Percentiles rank a stretch among this genome's conserved stretches.
These are phyloP conservation scores for Hyphopichia fennica DNA, from an alignment of 1,139 yeast genomes.

Conservation along the genomic window DNA sequence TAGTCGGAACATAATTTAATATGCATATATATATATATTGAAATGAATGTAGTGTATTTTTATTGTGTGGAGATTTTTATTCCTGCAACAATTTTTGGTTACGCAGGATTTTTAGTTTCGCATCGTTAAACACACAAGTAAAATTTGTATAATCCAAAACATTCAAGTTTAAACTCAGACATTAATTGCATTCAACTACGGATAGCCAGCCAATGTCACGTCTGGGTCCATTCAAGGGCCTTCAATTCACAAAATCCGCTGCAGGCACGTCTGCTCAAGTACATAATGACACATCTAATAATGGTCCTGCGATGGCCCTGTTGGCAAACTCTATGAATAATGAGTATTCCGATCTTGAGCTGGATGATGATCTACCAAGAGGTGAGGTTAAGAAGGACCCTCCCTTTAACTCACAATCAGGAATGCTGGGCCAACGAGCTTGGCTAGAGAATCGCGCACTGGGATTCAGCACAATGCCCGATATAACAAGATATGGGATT, in stretches of 20 bases:
- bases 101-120: too few relatives aligned
- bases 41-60: too few relatives aligned
- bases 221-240: neutral
- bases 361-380: conserved; percentile 13
- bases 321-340: conserved; percentile 14
- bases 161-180: too few relatives aligned
- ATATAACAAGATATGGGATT: conserved; percentile 58
- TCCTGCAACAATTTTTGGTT: neutral
- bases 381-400: neutral
- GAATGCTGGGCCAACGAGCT: neutral
- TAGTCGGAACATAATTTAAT: too few relatives aligned
- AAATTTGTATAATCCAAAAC: too few relatives aligned
- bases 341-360: conserved; percentile 24
- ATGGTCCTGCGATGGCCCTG: neutral
- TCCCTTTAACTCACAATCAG: neutral
- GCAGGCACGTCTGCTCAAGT: neutral
- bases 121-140: neutral
- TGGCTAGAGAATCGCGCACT: neutral
- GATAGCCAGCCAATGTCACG: neutral
- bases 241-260: neutral
- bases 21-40: too few relatives aligned
- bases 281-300: neutral
- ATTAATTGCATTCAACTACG: too few relatives aligned
- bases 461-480: neutral
- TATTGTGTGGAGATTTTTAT: neutral